These are phyloP conservation scores for Ceratobasidium sp. DNA, from an alignment of 1,284 basidiomycete species.

Conservation along the genomic window DNA sequence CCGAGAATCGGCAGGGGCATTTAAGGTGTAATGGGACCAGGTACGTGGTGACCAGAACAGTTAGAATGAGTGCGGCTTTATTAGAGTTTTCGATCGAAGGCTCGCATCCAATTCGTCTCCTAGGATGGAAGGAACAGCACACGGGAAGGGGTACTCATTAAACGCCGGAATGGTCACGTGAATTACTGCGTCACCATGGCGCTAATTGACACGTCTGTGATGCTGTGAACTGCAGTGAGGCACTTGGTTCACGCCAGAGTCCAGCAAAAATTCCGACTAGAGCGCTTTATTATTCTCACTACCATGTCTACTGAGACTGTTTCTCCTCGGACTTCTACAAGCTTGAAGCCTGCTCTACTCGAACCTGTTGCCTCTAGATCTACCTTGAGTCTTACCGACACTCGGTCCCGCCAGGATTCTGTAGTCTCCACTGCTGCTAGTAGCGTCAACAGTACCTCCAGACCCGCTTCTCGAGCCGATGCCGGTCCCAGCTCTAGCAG, in stretches of 20 bases:
- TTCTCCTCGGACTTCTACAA: constrained; percentile 9
- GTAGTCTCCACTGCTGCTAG: constrained; percentile 7
- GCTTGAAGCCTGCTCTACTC: constrained; percentile 10
- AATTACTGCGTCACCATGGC: constrained; percentile 16
- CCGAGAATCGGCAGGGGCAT: not conserved
- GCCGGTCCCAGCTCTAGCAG: constrained; percentile 3
- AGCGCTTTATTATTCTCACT: not conserved
- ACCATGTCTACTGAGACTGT: constrained; percentile 34
- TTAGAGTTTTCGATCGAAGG: not conserved
- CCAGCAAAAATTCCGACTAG: not conserved
- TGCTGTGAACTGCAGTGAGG: constrained; percentile 8
- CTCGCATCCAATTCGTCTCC: not conserved
- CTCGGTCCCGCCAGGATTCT: constrained; percentile 32
- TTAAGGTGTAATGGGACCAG: not conserved
- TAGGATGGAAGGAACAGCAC: constrained; percentile 1
- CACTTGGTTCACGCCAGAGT: not conserved
- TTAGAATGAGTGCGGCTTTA: not conserved
- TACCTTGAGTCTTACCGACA: constrained; percentile 14
- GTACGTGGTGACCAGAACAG: not conserved
- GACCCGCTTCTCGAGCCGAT: constrained; percentile 20
- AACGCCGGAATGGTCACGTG: constrained; percentile 12
- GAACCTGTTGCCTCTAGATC: constrained; percentile 28
- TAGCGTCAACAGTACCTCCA: constrained; percentile 20
- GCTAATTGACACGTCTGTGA: constrained; percentile 45
- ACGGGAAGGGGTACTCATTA: not conserved